phyloP scores from a whole-genome alignment of 805 yeast species.

The Cyberlindnera mycetangii region DNA sequence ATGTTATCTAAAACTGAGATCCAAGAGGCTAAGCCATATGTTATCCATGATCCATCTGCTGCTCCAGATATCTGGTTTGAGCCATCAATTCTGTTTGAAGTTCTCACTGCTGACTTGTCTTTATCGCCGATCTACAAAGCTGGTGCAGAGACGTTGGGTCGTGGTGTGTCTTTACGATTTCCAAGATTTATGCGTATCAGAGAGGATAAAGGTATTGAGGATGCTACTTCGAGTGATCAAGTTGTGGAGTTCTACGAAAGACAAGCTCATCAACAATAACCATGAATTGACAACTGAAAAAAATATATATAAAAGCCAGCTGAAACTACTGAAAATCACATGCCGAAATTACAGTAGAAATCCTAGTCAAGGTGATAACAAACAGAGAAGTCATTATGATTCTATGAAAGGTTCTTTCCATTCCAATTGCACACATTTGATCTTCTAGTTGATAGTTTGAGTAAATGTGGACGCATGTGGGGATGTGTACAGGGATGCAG shows the following conservation, averaged over 20 bases:
- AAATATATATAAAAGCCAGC: neutral
- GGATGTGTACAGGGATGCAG: neutral
- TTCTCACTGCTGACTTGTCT: constrained; percentile 85
- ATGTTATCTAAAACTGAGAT: constrained; percentile 67
- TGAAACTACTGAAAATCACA: too few species aligned
- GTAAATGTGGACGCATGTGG: constrained; percentile 1
- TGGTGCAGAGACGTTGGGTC: constrained; percentile 66
- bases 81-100: constrained; percentile 81
- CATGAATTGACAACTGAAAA: neutral
- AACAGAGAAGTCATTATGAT: too few species aligned
- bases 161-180: constrained; percentile 84
- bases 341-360: too few species aligned
- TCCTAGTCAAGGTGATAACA: too few species aligned
- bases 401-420: too few species aligned
- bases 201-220: constrained; percentile 83
- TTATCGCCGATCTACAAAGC: constrained; percentile 89
- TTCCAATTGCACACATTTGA: neutral
- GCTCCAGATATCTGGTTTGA: constrained; percentile 95
- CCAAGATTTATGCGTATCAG: constrained; percentile 83
- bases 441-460: neutral
- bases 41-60: constrained; percentile 67
- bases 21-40: constrained; percentile 60
- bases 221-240: constrained; percentile 83
- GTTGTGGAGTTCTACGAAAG: constrained; percentile 78
- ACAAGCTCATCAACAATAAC: constrained; percentile 41